Base-by-base conservation (phyloP, 1,139 yeast species). In the Sugiyamaella japonica region DNA sequence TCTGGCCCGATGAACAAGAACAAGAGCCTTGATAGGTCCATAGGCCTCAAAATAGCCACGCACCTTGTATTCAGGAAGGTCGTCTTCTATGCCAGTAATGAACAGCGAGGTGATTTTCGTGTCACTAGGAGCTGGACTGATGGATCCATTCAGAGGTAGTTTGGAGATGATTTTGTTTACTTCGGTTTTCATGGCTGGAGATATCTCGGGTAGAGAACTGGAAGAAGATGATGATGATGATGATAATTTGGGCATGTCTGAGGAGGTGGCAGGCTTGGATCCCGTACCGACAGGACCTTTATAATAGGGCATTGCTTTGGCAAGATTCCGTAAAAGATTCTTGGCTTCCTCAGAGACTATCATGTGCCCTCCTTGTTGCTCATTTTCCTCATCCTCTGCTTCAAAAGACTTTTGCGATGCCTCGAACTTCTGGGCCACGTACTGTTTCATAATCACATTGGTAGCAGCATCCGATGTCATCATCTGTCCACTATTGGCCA, bases 1-100 rank as follows among this genome's bases (percentile, higher is more conserved):
- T 53, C 79, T 75, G 1, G 91, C 86, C 23, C 74, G 73, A 59
- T 84, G 89, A 28, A 81, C 76, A n/a, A 86, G 70, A 7, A 77
- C 75, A 36, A 83, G 66, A 7, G 81, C 70, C 57, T 78, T 77
- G 13, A 84, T 61, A 38, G 74, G 72, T 0, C 86, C 86, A 56
- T 58, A 70, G 29, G 66, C 61, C 25, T 72, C 72, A 54, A 83
- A 83, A 63, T 70, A 76, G 8, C 79, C 80, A 9, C 81, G 70
- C 12, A 88, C 70, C 43, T 73, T 70, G 62, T 82, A 83, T 60
- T 84, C 89, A 0, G 91, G 84, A n/a, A 84, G 66, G n/a, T 80
- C 82, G 13, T 80, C 80, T 48, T 78, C 81, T 23, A 87, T 73
- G 0, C 96, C 96, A 70, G 84, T 85, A n/a, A 89, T 67, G 66